Evolutionary conservation across 2,329 filamentous ascomycete species (phyloP), one percentile per base, ranked within the genome.

Genomic region (Cercospora janseana): DNA sequence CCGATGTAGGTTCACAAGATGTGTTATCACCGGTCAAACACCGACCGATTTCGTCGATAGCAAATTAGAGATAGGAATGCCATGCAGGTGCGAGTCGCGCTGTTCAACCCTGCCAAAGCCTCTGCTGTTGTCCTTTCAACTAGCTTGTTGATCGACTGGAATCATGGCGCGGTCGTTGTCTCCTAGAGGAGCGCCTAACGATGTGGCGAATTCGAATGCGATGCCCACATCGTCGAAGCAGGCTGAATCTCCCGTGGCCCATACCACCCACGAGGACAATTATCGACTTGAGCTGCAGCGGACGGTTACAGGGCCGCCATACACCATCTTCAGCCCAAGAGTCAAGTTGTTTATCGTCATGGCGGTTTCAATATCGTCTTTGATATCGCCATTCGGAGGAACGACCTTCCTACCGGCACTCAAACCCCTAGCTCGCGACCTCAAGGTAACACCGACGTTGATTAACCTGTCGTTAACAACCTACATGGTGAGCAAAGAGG

Each of bases 341-440:
- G 51, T 61, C 38, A 65, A 64, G 44, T 42, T 58, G 15, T 62
- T 63, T 49, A 65, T 64, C 28, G 53, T 66, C 24, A 16, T 60
- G 12, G 50, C 54, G 13, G 61, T 63, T 4, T 63, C 63, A 7
- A 49, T 65, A 20, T 60, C 60, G 4, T 58, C 58, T 2, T 48
- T 66, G 13, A 57, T 66, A 10, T 64, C 62, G 2, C 62, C 64
- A 2, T 60, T 65, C 24, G 56, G 60, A 13, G 63, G 58, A 7
- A 63, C 78, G 35, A 79, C 80, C 15, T 81, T 80, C 67, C 74
- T 79, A 42, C 79, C 78, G 1, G 78, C 79, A 0, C 61, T 81
- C 21, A 72, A 73, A 12, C 66, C 71, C 5, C 68, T 82, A 7
- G 73, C 78, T 6, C 55, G 69, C 2, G 75, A 78, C 31, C 66